phyloP scores from a whole-genome alignment of 495 filamentous ascomycete species.

The Hypoxylon subgilvum region DNA sequence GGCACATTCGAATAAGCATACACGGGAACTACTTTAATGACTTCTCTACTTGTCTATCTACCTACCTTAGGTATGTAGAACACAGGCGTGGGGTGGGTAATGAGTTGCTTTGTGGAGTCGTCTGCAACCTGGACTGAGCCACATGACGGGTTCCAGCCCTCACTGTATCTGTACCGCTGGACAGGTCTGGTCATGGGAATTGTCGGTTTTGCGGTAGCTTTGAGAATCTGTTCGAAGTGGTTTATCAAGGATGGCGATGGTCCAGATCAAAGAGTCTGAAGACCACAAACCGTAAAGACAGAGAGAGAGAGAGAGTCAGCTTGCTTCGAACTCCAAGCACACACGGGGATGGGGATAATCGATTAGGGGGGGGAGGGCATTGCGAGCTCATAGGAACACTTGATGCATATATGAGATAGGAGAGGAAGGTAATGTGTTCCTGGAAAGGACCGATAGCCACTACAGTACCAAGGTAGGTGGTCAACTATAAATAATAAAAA shows the following conservation, averaged over 20 bases:
- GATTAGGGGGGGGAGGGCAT: too few relatives aligned
- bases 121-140: constrained; percentile 17
- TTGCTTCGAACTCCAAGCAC: too few relatives aligned
- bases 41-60: constrained; percentile 1
- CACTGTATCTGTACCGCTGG: constrained; percentile 11
- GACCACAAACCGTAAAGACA: too few relatives aligned
- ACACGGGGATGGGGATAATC: too few relatives aligned
- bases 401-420: too few relatives aligned
- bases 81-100: not conserved
- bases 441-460: too few relatives aligned
- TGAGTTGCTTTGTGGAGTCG: not conserved
- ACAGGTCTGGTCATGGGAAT: constrained; percentile 6
- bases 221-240: not conserved
- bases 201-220: constrained; percentile 10
- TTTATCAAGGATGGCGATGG: not conserved
- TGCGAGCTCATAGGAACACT: too few relatives aligned
- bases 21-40: constrained; percentile 1
- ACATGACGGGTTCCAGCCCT: constrained; percentile 9
- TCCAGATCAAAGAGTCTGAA: not conserved
- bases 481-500: too few relatives aligned
- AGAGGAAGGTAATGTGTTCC: too few relatives aligned
- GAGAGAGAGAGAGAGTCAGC: too few relatives aligned
- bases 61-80: constrained; percentile 1
- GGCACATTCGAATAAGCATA: constrained; percentile 1
- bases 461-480: too few relatives aligned